These are phyloP conservation scores for Candida krabiensis DNA, from an alignment of 805 yeast species.

Conservation along the genomic window DNA sequence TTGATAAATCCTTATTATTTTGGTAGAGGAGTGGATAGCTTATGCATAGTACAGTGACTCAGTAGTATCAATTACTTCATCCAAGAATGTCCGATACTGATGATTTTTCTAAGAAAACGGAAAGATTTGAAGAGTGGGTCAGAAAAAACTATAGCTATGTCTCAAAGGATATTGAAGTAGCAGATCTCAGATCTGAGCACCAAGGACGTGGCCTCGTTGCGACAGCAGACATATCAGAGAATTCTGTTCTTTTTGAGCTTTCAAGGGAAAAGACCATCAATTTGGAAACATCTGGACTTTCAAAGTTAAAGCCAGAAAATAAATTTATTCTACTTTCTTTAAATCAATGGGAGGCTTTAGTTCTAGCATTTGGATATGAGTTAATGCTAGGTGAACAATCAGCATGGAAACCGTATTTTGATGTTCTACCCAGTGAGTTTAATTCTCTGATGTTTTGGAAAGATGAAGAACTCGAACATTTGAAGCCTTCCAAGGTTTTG, in stretches of 20 bases:
- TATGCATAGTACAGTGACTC: no score
- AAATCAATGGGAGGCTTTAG: constrained; percentile 77
- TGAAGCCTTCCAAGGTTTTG: constrained; percentile 71
- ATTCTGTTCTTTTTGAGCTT: constrained; percentile 66
- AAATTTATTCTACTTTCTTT: constrained; percentile 40
- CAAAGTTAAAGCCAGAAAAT: constrained; percentile 33
- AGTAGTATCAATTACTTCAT: no score
- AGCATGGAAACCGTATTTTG: constrained; percentile 70
- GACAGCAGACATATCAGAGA: constrained; percentile 52
- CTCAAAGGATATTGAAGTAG: constrained; percentile 56
- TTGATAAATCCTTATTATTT: no score
- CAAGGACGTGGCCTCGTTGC: constrained; percentile 86
- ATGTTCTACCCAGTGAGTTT: constrained; percentile 64
- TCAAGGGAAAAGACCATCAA: constrained; percentile 61
- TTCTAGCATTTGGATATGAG: constrained; percentile 67
- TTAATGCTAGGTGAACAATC: constrained; percentile 45
- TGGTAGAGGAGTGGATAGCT: no score
- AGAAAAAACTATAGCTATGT: constrained; percentile 41
- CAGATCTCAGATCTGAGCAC: constrained; percentile 54
- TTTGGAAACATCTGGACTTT: constrained; percentile 54
- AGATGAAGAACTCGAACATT: constrained; percentile 51
- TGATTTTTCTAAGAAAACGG: constrained; percentile 33
- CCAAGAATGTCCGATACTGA: constrained; percentile 1
- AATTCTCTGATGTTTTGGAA: constrained; percentile 81
- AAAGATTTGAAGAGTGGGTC: constrained; percentile 47